Conservation (phyloP, 1,139 yeast species). For the Candida buenavistaensis region DNA sequence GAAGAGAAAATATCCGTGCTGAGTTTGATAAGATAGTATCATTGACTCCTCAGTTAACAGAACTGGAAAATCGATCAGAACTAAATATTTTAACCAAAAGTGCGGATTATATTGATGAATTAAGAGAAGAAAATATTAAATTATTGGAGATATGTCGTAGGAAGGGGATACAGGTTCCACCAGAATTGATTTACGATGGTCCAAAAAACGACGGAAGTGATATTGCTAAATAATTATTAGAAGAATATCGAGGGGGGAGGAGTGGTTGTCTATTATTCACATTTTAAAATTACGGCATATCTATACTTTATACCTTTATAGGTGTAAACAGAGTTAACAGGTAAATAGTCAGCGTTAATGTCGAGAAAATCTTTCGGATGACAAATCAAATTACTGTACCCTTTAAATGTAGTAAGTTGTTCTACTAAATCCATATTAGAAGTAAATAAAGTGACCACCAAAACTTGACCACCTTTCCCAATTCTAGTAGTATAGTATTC, state of each 20-base stretch:
- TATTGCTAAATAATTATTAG: slow-evolving; percentile 13
- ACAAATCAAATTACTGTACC: slow-evolving; percentile 13
- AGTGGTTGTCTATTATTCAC: too few species aligned
- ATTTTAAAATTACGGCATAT: slow-evolving; percentile 23
- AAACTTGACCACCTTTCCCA: slow-evolving; percentile 14
- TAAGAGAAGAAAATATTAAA: slow-evolving; percentile 39
- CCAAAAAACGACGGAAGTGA: slow-evolving; percentile 27
- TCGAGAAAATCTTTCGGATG: slow-evolving; percentile 4
- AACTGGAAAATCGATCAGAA: slow-evolving; percentile 47
- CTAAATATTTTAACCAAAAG: slow-evolving; percentile 45
- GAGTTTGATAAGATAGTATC: slow-evolving; percentile 47
- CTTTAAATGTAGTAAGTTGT: not conserved
- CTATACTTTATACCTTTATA: slow-evolving; percentile 19
- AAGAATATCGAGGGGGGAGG: not conserved
- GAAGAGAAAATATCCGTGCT: slow-evolving; percentile 47
- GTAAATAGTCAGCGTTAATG: slow-evolving; percentile 22
- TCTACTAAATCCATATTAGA: slow-evolving; percentile 15
- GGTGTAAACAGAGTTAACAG: slow-evolving; percentile 26
- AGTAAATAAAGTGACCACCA: slow-evolving; percentile 18
- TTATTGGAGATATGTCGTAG: slow-evolving; percentile 35
- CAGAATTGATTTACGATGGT: slow-evolving; percentile 38
- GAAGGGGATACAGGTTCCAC: slow-evolving; percentile 41
- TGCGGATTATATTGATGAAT: slow-evolving; percentile 46
- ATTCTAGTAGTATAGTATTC: slow-evolving; percentile 10
- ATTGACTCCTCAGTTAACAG: slow-evolving; percentile 42